Base-by-base conservation (phyloP, 1,284 basidiomycete species). In the Amylostereum chailletii region DNA sequence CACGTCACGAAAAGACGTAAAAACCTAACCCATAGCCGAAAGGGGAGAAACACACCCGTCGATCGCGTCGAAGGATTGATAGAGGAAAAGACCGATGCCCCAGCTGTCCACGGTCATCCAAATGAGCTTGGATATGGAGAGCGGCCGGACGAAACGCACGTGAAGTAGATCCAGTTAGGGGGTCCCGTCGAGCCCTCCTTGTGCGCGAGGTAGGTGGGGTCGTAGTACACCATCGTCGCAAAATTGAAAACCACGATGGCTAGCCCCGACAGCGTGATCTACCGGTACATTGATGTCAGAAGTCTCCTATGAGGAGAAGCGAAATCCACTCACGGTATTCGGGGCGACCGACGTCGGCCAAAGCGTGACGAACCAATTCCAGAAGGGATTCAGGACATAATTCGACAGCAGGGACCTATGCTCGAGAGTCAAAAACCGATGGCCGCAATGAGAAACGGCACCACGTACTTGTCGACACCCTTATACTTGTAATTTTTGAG, bases 321-420 rank as follows among this genome's bases (percentile, higher is more conserved):
- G 10, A 4, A 47, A 40, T 6, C 34, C 5, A 51, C 84, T 56
- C 60, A 94, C 93, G 46, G 84, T 79, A 71, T 99, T 99, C 3
- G 96, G 96, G 0, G 96, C 95, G 26, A 98, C 74, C 44, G 70
- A 84, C 46, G 76, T 73, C 0, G 95, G 96, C 80, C 94, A 96
- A 34, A 94, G 74, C 10, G 83, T 90, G 46, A 98, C 91, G 55
- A 98, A 84, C 86, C 88, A 89, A 54, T 78, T 94, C 95, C 95
- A 99, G 70, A 89, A 98, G 1, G 91, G 93, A 47, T 84, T 83
- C 51, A 99, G 76, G 34, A 97, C 70, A 68, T 90, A 87, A 64
- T 80, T 77, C 40, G 90, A 90, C 2, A 86, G 59, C 33, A 88
- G 58, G 3, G 89, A 91, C 64, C 87, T 90, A 53, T 8, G 11